A percentile compares a stretch with the other conserved stretches of the same genome.
phyloP scores from a whole-genome alignment of 1,139 yeast species.

The Blastobotrys buckinghamii region DNA sequence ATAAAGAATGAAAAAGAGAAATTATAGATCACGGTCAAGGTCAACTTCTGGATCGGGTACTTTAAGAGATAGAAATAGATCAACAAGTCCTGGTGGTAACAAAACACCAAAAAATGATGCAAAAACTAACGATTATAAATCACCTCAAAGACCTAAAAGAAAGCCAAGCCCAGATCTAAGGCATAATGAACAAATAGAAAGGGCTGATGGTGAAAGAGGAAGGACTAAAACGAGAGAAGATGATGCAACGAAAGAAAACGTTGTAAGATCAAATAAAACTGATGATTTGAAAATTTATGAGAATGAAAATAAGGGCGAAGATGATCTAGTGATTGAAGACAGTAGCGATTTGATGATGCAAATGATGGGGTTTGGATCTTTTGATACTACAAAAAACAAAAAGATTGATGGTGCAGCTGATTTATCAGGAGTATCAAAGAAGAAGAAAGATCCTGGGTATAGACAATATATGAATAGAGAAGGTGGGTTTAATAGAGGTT shows the following conservation, averaged over 20 bases:
- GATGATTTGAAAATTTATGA: too few species aligned
- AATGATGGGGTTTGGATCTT: constrained; percentile 63
- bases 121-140: neutral
- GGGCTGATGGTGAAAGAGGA: neutral
- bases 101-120: neutral
- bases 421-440: constrained; percentile 42
- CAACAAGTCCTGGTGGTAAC: neutral
- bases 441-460: constrained; percentile 40
- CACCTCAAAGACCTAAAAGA: constrained; percentile 1
- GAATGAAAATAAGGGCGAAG: neutral
- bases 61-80: neutral
- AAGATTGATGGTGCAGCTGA: constrained; percentile 39
- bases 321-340: neutral
- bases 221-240: constrained; percentile 1
- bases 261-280: too few species aligned
- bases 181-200: neutral
- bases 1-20: neutral
- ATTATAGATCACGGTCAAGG: constrained; percentile 8
- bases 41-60: constrained; percentile 1
- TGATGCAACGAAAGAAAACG: neutral
- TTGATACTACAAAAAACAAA: constrained; percentile 56
- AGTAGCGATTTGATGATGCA: constrained; percentile 31
- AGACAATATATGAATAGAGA: constrained; percentile 65
- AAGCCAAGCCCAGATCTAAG: neutral
- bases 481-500: constrained; percentile 55